A percentile compares a stretch with the other conserved stretches of the same genome.
Evolutionary conservation across 306 rosid genomes (phyloP).

Genomic region (Canavalia gladiata): DNA sequence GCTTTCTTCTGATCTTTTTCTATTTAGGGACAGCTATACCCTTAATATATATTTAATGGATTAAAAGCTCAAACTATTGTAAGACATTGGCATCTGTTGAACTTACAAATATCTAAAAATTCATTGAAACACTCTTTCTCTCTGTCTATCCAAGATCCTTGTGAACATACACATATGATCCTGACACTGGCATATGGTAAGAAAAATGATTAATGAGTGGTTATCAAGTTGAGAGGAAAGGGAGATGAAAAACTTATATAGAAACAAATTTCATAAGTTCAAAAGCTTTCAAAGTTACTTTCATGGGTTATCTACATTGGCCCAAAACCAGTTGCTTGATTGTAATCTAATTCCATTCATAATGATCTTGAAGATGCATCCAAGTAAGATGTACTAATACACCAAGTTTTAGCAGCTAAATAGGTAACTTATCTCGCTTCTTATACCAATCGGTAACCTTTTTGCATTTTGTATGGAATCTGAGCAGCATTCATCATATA

Average conservation of each 20-base stretch:
- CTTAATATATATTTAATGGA: neutral
- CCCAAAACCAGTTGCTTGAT: conserved; percentile 10
- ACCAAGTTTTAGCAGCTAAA: conserved; percentile 27
- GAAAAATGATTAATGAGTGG: neutral
- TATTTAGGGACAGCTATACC: conserved; percentile 3
- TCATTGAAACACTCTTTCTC: neutral
- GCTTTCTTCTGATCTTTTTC: neutral
- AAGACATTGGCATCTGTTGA: neutral
- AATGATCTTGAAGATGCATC: neutral
- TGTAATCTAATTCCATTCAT: conserved; percentile 17
- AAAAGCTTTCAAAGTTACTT: neutral
- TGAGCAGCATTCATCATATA: neutral
- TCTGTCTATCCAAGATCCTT: neutral
- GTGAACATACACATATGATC: neutral
- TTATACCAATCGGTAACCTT: neutral
- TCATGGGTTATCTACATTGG: neutral
- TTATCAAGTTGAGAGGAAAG: conserved; percentile 34
- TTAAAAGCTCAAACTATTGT: neutral
- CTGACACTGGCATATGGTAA: neutral
- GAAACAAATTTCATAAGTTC: conserved; percentile 14
- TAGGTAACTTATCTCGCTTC: neutral
- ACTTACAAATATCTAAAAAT: neutral
- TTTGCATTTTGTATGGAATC: conserved; percentile 8
- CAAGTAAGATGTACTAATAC: conserved; percentile 3
- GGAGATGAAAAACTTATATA: neutral